These are phyloP conservation scores for Eucalyptus coolabah DNA, from an alignment of 345 rosid species.

Conservation along the genomic window DNA sequence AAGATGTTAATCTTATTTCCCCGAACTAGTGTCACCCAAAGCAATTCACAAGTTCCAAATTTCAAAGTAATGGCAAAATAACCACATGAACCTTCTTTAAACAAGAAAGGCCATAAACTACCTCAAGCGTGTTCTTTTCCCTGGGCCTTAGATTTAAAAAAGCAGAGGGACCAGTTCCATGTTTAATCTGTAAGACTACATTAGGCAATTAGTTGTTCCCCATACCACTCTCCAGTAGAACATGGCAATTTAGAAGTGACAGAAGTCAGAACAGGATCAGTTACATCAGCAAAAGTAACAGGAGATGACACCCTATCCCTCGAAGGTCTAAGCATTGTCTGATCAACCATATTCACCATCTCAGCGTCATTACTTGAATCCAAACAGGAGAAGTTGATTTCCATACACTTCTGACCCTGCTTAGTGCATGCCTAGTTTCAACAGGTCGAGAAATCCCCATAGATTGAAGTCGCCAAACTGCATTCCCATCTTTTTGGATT, in stretches of 20 bases:
- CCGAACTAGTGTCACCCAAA: not conserved
- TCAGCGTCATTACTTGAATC: not conserved
- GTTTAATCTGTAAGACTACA: not conserved
- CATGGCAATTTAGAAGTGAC: not conserved
- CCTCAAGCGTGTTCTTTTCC: not conserved
- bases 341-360: not conserved
- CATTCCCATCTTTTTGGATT: not conserved
- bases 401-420: not conserved
- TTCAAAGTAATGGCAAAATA: not conserved
- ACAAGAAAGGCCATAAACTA: not conserved
- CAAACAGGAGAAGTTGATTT: not conserved
- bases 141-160: not conserved
- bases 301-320: not conserved
- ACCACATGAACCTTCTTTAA: not conserved
- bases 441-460: not conserved
- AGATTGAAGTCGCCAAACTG: not conserved
- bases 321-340: not conserved
- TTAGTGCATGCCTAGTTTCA: not conserved
- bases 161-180: not conserved
- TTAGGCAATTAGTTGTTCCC: not conserved
- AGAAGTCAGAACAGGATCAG: not conserved
- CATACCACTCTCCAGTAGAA: not conserved
- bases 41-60: not conserved
- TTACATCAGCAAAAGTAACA: not conserved
- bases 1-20: not conserved